phyloP scores from a whole-genome alignment of 78 protist genomes.

The Tieghemostelium lacteum region DNA sequence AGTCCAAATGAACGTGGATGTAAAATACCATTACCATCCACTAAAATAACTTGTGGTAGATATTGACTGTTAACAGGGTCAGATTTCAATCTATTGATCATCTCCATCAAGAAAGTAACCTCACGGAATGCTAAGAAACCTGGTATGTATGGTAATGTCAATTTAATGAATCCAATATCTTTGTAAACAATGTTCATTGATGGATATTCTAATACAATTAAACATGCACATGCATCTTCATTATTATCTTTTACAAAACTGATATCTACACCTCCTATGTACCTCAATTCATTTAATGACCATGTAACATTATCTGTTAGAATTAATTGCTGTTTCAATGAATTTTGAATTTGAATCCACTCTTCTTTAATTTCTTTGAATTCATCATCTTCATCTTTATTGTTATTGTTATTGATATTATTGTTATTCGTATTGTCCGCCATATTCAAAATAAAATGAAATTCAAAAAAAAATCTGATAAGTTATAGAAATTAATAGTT shows the following conservation, averaged over 20 bases:
- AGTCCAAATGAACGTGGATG: slow-evolving; percentile 79
- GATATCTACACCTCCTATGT: slow-evolving; percentile 77
- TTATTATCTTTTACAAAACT: slow-evolving; percentile 77
- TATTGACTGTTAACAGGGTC: not conserved
- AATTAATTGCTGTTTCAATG: slow-evolving; percentile 12
- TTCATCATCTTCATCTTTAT: not conserved
- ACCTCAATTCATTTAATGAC: slow-evolving; percentile 21
- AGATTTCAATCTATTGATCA: slow-evolving; percentile 23
- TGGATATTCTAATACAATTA: slow-evolving; percentile 63
- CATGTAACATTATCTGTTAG: slow-evolving; percentile 20
- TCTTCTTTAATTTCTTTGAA: slow-evolving; percentile 16
- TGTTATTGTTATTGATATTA: not conserved
- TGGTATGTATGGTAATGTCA: slow-evolving; percentile 68
- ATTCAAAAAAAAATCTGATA: not conserved
- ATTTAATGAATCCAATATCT: slow-evolving; percentile 39
- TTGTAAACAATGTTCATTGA: slow-evolving; percentile 47
- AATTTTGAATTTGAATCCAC: slow-evolving; percentile 58
- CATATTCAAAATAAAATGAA: not conserved
- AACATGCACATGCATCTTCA: slow-evolving; percentile 78
- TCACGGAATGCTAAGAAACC: slow-evolving; percentile 86
- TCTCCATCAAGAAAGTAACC: slow-evolving; percentile 8
- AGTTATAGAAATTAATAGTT: not conserved
- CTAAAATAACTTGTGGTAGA: slow-evolving; percentile 70
- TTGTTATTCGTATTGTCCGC: not conserved
- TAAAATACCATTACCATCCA: slow-evolving; percentile 84